Evolutionary conservation across 129 eudicot species (phyloP).

Genomic region (Apium graveolens): DNA sequence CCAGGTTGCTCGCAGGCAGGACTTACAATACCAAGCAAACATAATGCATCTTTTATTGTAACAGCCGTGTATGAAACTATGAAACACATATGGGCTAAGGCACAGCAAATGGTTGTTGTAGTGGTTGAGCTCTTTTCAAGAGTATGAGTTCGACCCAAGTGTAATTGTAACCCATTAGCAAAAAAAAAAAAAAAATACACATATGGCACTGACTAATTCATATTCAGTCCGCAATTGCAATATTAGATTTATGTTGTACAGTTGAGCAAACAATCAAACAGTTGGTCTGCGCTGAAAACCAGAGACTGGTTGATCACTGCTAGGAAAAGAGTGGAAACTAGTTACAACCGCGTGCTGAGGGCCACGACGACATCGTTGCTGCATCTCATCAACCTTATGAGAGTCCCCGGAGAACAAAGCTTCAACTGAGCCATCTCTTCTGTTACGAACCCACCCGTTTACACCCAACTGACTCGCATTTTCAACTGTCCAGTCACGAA

Average conservation of each 20-base stretch:
- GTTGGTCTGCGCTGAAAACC: slow-evolving; percentile 62
- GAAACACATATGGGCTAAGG: no score
- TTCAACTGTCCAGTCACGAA: slow-evolving; percentile 74
- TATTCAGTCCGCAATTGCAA: background rate
- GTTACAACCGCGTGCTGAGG: slow-evolving; percentile 70
- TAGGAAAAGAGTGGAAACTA: slow-evolving; percentile 46
- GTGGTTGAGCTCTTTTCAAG: no score
- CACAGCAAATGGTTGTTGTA: no score
- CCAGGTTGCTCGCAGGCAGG: no score
- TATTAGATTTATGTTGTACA: background rate
- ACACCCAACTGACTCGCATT: slow-evolving; percentile 73
- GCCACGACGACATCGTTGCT: slow-evolving; percentile 77
- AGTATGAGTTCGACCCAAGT: no score
- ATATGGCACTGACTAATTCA: no score
- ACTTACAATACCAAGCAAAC: no score
- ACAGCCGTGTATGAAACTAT: no score
- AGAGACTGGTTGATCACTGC: slow-evolving; percentile 51
- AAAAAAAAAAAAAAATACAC: no score
- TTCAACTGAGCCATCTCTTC: slow-evolving; percentile 82
- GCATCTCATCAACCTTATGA: slow-evolving; percentile 83
- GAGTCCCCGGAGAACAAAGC: slow-evolving; percentile 65
- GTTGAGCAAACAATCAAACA: slow-evolving; percentile 45
- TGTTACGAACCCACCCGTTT: slow-evolving; percentile 92
- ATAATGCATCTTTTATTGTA: no score
- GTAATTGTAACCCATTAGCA: no score